Evolutionary conservation across 805 yeast genomes (phyloP).

Genomic region (Maudiozyma turicensis): DNA sequence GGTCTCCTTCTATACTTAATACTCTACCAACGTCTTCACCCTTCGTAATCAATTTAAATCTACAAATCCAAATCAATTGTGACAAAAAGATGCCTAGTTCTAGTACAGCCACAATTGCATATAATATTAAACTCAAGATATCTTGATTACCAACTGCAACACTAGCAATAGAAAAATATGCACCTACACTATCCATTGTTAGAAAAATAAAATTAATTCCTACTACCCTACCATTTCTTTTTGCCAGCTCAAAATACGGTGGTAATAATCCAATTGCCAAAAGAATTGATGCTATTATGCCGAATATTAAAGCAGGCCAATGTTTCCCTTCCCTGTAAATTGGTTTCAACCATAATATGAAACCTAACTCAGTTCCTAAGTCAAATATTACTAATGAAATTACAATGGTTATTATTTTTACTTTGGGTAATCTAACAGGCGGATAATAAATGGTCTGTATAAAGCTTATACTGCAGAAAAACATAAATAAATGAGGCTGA

Average conservation of each 20-base stretch:
- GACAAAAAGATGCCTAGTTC: constrained; percentile 70
- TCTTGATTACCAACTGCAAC: constrained; percentile 56
- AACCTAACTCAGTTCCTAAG: constrained; percentile 58
- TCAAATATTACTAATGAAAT: constrained; percentile 34
- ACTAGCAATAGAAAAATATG: constrained; percentile 63
- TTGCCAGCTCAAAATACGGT: constrained; percentile 76
- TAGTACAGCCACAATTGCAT: constrained; percentile 59
- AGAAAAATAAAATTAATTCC: constrained; percentile 83
- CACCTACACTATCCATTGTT: constrained; percentile 70
- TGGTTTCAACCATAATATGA: constrained; percentile 59
- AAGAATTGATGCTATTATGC: constrained; percentile 67
- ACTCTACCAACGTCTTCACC: background rate
- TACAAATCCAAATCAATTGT: constrained; percentile 59
- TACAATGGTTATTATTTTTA: constrained; percentile 31
- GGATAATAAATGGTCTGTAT: constrained; percentile 65
- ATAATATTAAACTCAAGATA: constrained; percentile 68
- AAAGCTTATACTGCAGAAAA: constrained; percentile 59
- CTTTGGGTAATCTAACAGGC: constrained; percentile 38
- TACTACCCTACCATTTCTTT: constrained; percentile 73
- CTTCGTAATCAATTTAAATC: constrained; percentile 29
- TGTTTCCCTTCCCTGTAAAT: constrained; percentile 38
- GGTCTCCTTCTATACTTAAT: background rate
- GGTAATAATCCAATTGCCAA: constrained; percentile 76
- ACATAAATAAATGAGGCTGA: constrained; percentile 79
- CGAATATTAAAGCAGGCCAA: constrained; percentile 79